Base-by-base conservation (phyloP, 1,284 basidiomycete genomes). In the Ustilago curta region DNA sequence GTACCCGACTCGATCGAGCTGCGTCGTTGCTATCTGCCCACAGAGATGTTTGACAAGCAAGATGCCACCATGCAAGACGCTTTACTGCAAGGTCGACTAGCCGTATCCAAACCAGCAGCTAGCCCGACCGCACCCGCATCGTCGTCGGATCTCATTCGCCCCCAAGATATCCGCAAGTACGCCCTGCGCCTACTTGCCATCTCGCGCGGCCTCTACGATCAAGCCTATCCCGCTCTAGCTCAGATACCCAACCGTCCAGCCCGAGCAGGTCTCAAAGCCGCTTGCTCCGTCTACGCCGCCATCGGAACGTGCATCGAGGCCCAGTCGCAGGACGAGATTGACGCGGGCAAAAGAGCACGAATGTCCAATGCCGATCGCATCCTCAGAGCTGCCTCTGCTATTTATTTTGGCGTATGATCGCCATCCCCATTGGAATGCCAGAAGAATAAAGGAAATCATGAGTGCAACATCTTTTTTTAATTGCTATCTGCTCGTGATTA, bases 201-300 rank as follows among this genome's bases (percentile, higher is more conserved):
- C 40, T 77, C 78, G 6, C 49, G 65, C 25, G 37, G 48, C 11
- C 69, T 78, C 3, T 81, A 73, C 58, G 59, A 50, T 21, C 32
- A 57, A 27, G 58, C 78, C 0, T 77, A 70, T 21, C 77, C 79
- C 1, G 62, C 78, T 19, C 54, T 81, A 16, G 55, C 48, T 14
- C 59, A 66, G 40, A 61, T 81, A 12, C 79, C 79, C 9, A 69
- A 69, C 19, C 65, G 53, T 5, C 70, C 79, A 2, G 78, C 79
- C 2, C 59, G 74, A 1, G 71, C 76, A 12, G 78, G 79, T 4
- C 49, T 81, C 11, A 59, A 77, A 32, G 79, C 77, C 1, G 79
- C 79, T 12, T 81, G 79, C 52, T 64, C 76, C 8, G 79, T 80
- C 7, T 81, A 81, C 43, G 66, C 70, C 2, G 69, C 71, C 8